Base-by-base conservation (phyloP, 2,329 filamentous ascomycete species). In the Clarireedia sp. region DNA sequence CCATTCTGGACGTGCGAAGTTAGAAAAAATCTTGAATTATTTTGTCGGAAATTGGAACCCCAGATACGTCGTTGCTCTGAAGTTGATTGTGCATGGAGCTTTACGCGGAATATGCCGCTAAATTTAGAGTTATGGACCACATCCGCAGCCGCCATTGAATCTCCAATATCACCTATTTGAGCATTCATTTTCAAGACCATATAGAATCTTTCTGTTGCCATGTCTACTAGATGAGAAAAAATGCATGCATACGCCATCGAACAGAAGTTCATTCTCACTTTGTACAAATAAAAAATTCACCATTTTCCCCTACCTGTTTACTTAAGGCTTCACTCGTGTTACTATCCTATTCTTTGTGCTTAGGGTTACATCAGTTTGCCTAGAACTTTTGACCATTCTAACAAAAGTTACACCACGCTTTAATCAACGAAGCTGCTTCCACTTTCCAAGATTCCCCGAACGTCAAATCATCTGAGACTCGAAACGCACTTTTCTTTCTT, bases 1-100 rank as follows among this genome's bases (percentile, higher is more conserved):
- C 73, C 78, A 81, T 81, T 64, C 66, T 72, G 71, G 19, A 43
- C 41, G 37, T 4, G 14, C 23, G 21, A 5, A 9, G 24, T 49
- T 36, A 6, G 17, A 54, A 41, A n/a, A 8, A 23, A 24, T 41
- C 5, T 41, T 4, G 33, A 29, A 16, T 37, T 10, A 14, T 21
- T 21, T 45, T 24, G 21, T 49, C 17, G 19, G 6, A 36, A 23
- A 36, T 21, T 48, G 21, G 29, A 3, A 12, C 29, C 29, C 29
- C 29, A 33, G 46, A 21, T 19, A 41, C 37, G 59, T 62, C 56
- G 61, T 63, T 57, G 55, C 51, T 33, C 59, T 61, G 59, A 61
- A 57, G 46, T 48, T 57, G 66, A 21, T 50, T 36, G 41, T 21
- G 41, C 12, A 21, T 45, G 19, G 52, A 44, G 52, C 12, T 36